Evolutionary conservation across 768 basidiomycete species (phyloP), one percentile per base, ranked within the genome.

Genomic region (Flagelloscypha sp.): DNA sequence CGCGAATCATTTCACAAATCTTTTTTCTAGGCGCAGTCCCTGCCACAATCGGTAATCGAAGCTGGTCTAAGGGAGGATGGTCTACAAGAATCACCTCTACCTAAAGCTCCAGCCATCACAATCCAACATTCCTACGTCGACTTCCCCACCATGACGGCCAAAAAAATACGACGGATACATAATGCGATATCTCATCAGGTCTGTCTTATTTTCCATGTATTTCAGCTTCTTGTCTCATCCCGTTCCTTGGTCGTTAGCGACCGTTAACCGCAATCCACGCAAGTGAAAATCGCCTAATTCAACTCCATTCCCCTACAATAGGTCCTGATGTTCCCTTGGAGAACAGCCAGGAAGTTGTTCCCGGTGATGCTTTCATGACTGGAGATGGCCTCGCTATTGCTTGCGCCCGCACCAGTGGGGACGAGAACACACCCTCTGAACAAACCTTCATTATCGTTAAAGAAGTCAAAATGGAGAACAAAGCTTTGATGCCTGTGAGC

Each of bases 151-250:
- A 74, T 77, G 67, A 62, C 71, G 7, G 83, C 84, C 1, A 54
- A 62, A 15, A 55, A 62, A 9, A 66, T 89, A 17, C 62, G 67
- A 6, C 58, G 72, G 13, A 59, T 70, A 3, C 67, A 78, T 47
- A 65, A 76, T 20, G 86, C 76, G 0, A 73, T 88, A 25, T 62
- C 66, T 7, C 84, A 88, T 44, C 85, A 89, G 57, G 79, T 80
- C 40, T 16, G 49, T 34, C 11, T 16, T 17, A 2, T 17, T 31
- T 27, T 13, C 6, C 9, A 22, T 10, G 27, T 6, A 12, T n/a
- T n/a, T 12, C 12, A 27, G 30, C n/a, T 9, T 23, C 12, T 8
- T 19, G n/a, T n/a, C n/a, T n/a, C 16, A 31, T 34, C 20, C 17
- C 23, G 22, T 15, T 13, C 24, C 25, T 5, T 10, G 18, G n/a